Conservation (phyloP, 2,329 filamentous ascomycete genomes). For the Clarireedia monteithiana region DNA sequence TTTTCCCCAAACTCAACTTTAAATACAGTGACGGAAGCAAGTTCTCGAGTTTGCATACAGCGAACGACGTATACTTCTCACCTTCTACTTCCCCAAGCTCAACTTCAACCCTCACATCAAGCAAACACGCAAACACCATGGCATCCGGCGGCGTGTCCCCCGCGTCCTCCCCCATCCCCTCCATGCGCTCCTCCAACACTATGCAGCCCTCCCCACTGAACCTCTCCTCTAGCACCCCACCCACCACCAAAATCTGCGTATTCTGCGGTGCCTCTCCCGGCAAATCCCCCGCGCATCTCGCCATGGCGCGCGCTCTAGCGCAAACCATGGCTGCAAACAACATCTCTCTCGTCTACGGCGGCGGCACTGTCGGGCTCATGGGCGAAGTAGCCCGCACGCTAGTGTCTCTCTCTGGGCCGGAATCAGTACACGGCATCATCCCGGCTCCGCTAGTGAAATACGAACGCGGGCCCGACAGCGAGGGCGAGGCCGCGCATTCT, state of each 20-base stretch:
- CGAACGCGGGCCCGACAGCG: conserved; percentile 58
- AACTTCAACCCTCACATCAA: background rate
- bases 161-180: conserved; percentile 21
- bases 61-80: background rate
- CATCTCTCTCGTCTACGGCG: conserved; percentile 86
- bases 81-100: background rate
- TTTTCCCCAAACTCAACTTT: too few relatives aligned
- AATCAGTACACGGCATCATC: conserved; percentile 87
- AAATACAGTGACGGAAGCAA: too few relatives aligned
- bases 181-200: background rate
- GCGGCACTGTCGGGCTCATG: conserved; percentile 92
- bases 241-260: conserved; percentile 11
- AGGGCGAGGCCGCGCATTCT: conserved; percentile 25
- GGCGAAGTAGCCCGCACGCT: conserved; percentile 85
- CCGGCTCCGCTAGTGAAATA: conserved; percentile 74
- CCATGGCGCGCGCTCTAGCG: conserved; percentile 61
- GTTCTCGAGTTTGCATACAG: too few relatives aligned
- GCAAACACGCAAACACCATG: conserved; percentile 27
- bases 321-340: conserved; percentile 65
- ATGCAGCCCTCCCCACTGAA: background rate
- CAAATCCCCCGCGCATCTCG: conserved; percentile 64
- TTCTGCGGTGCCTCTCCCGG: conserved; percentile 85
- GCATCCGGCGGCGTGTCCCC: conserved; percentile 35
- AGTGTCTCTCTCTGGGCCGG: conserved; percentile 71
- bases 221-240: background rate